Base-by-base conservation (phyloP, 164 flowering plant species). In the Vitis vinifera region DNA sequence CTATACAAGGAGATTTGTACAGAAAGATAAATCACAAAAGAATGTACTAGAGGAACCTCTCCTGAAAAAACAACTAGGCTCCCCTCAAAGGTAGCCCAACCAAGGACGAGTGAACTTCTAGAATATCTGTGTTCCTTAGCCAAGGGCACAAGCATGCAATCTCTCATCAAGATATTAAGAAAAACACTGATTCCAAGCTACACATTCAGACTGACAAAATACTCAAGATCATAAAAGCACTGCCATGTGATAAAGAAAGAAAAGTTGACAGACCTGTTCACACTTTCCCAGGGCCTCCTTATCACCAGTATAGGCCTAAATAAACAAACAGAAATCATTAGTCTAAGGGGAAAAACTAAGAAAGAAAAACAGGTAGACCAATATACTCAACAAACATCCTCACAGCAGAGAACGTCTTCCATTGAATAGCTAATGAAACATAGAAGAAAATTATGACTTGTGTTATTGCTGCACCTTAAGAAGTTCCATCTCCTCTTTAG, bases 401-500 rank as follows among this genome's bases (percentile, higher is more conserved):
- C 47, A 29, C 47, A 65, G 59, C 15, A 44, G 70, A 47, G 1
- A 69, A 50, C 56, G 10, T 14, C 15, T 19, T 48, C 48, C 29
- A 47, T 8, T 0, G 23, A 56, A 72, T 37, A 15, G 55, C 14
- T 13, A 37, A 30, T 9, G 59, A 23, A 77, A 64, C 9, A 16
- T 14, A 56, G 19, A 68, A 65, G 23, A 31, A 17, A 68, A 68
- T 37, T 52, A 63, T 9, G 16, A n/a, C 7, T 17, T 16, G 49
- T 52, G 30, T 29, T 7, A 58, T 66, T 58, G 47, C 63, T 69
- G 75, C 71, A 93, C 99, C 98, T 90, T 95, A 9, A 95, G 87
- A 77, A 86, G 92, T 73, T 95, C 99, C 98, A 95, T 95, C 79
- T 95, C 99, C 75, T 91, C 99, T 78, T 95, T 95, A 29, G 98